Conservation (phyloP, 192 early-diverging fungal genomes). For the Backusella tarrabulga region DNA sequence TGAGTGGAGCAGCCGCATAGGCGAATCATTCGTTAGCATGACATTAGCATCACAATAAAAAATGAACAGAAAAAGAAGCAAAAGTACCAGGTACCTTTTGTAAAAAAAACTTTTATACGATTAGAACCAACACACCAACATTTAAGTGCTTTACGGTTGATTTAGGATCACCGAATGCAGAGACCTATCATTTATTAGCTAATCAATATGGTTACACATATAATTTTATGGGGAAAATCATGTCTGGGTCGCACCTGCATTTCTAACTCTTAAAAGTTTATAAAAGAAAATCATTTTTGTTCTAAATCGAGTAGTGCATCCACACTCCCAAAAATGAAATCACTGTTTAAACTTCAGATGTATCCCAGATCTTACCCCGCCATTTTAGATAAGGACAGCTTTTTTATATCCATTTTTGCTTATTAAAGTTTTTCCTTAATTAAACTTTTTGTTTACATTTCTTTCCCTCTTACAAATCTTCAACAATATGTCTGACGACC, state of each 20-base stretch:
- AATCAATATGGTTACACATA: neutral
- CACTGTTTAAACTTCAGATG: neutral
- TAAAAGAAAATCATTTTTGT: neutral
- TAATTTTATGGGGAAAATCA: neutral
- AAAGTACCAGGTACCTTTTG: neutral
- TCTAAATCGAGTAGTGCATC: neutral
- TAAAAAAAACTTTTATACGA: neutral
- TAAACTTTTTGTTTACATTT: neutral
- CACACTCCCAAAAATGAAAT: neutral
- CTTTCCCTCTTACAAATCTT: neutral
- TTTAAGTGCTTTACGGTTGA: neutral
- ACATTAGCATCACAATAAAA: neutral
- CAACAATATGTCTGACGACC: conserved; percentile 1
- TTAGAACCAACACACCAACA: neutral
- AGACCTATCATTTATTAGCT: neutral
- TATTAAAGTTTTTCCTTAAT: conserved; percentile 1
- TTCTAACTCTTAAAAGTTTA: neutral
- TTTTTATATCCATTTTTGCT: neutral
- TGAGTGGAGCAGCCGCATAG: neutral
- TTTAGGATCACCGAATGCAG: neutral
- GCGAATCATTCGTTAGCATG: neutral
- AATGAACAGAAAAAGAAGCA: neutral
- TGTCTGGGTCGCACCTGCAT: neutral
- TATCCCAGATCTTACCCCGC: conserved; percentile 1
- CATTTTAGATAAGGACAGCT: conserved; percentile 1